Percentiles rank a stretch among this genome's conserved stretches.
Evolutionary conservation across 306 rosid genomes (phyloP).

Genomic region (Argentina anserina): DNA sequence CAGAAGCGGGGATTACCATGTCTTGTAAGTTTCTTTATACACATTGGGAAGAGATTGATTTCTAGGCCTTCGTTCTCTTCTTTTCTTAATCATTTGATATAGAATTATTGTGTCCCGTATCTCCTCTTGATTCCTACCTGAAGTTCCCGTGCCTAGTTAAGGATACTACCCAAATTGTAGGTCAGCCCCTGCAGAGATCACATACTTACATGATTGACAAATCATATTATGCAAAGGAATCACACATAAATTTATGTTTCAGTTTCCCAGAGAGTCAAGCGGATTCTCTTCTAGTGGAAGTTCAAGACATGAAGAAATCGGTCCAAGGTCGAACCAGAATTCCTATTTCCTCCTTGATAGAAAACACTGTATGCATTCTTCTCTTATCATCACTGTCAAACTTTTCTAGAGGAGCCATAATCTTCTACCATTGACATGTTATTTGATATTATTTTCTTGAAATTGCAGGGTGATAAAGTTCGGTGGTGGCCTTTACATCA

Average conservation of each 20-base stretch:
- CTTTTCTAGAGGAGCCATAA: not conserved
- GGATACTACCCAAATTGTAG: not conserved
- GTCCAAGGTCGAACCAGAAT: slow-evolving; percentile 76
- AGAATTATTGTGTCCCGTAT: not conserved
- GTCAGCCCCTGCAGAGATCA: not conserved
- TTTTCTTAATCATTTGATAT: not conserved
- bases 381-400: slow-evolving; percentile 13
- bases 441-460: slow-evolving; percentile 21
- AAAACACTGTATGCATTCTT: slow-evolving; percentile 52
- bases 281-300: slow-evolving; percentile 74
- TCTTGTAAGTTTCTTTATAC: slow-evolving; percentile 58
- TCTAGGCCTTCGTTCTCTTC: not conserved
- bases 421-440: slow-evolving; percentile 10
- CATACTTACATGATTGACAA: not conserved
- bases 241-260: slow-evolving; percentile 36
- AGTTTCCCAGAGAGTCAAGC: slow-evolving; percentile 93
- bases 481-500: slow-evolving; percentile 95
- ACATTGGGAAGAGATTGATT: not conserved
- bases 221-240: slow-evolving; percentile 2
- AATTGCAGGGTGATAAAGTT: slow-evolving; percentile 63
- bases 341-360: slow-evolving; percentile 74
- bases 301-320: slow-evolving; percentile 64
- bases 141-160: slow-evolving; percentile 12
- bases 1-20: slow-evolving; percentile 79
- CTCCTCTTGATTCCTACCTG: not conserved